phyloP scores from a whole-genome alignment of 2,329 filamentous ascomycete genomes.

The Cordyceps cateniannulata region DNA sequence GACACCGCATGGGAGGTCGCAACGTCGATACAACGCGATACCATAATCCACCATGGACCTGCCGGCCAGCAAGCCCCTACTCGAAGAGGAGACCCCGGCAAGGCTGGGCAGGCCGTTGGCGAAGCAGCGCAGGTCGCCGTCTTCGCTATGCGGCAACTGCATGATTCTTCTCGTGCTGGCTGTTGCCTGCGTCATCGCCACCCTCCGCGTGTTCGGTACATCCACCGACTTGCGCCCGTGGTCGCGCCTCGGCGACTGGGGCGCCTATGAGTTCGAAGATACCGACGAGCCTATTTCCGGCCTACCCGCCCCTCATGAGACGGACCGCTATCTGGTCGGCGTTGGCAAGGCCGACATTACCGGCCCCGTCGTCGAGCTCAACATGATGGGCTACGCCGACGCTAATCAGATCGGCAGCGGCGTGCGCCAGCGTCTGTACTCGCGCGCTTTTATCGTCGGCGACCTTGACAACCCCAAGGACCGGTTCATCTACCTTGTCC shows the following conservation, averaged over 20 bases:
- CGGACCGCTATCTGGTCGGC: conserved; percentile 38
- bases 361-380: conserved; percentile 78
- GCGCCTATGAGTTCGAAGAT: conserved; percentile 7
- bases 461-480: conserved; percentile 57
- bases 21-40: not conserved
- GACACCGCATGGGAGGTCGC: not conserved
- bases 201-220: conserved; percentile 16
- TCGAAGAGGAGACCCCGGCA: not conserved
- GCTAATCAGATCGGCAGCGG: conserved; percentile 73
- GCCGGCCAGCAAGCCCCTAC: not conserved
- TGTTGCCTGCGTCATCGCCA: conserved; percentile 7
- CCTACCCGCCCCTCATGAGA: conserved; percentile 10
- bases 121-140: not conserved
- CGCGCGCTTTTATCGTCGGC: conserved; percentile 80
- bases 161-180: conserved; percentile 2
- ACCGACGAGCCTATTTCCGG: not conserved
- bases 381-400: conserved; percentile 84
- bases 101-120: not conserved
- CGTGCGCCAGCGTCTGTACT: conserved; percentile 77
- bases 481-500: conserved; percentile 75
- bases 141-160: conserved; percentile 8
- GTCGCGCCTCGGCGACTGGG: conserved; percentile 11
- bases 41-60: not conserved
- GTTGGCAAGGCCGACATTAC: conserved; percentile 51
- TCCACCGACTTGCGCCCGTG: conserved; percentile 10